Evolutionary conservation across 192 early-diverging fungal species (phyloP).

Genomic region (Coemansia sp.): DNA sequence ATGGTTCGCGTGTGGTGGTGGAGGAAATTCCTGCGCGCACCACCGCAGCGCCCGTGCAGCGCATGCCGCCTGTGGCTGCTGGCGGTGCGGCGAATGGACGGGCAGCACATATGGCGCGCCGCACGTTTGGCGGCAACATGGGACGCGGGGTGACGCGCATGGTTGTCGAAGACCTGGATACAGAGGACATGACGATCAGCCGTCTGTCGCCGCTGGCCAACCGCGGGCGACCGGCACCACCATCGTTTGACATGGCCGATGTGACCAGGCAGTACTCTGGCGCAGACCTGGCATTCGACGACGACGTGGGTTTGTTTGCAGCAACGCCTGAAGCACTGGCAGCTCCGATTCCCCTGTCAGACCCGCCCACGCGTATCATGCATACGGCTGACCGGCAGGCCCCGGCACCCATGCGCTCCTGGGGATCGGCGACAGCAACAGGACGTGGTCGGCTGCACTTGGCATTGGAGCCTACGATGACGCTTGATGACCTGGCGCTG

Average conservation of each 20-base stretch:
- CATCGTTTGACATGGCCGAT: no score
- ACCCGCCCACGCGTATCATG: no score
- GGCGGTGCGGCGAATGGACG: neutral
- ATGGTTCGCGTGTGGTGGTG: slow-evolving; percentile 20
- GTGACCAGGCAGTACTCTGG: no score
- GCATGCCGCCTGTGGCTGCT: neutral
- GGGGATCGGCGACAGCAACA: no score
- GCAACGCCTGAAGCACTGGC: no score
- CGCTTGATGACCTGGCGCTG: neutral
- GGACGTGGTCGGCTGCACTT: slow-evolving; percentile 16
- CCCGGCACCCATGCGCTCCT: slow-evolving; percentile 1
- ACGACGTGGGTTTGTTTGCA: neutral
- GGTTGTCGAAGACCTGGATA: slow-evolving; percentile 29
- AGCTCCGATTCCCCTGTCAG: no score
- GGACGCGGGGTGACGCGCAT: slow-evolving; percentile 11
- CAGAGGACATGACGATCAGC: slow-evolving; percentile 47
- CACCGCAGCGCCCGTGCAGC: neutral
- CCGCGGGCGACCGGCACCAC: no score
- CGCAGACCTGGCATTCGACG: neutral
- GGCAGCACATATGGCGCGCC: slow-evolving; percentile 1
- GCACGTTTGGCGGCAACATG: slow-evolving; percentile 25
- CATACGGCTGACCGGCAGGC: no score
- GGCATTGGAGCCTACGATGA: neutral
- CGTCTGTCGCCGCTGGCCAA: slow-evolving; percentile 42
- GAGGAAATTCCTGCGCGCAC: slow-evolving; percentile 1